phyloP scores from a whole-genome alignment of 2,329 filamentous ascomycete genomes.

The Didymella sp. region DNA sequence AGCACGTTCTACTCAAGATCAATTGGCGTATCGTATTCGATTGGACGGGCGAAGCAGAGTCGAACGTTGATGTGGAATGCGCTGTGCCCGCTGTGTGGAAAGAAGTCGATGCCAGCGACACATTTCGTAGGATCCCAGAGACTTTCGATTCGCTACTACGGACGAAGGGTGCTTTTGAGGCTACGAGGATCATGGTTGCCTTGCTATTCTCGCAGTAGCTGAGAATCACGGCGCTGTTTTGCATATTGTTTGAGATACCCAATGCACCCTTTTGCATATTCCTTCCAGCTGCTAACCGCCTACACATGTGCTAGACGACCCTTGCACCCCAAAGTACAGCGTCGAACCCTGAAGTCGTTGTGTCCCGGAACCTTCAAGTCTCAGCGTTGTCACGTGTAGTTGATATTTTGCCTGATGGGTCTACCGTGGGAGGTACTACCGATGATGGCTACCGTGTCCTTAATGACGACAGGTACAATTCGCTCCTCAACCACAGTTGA shows the following conservation, averaged over 20 bases:
- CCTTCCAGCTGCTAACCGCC: not conserved
- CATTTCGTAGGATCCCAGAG: constrained; percentile 64
- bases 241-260: constrained; percentile 12
- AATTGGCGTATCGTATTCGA: constrained; percentile 72
- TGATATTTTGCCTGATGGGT: no score
- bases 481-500: no score
- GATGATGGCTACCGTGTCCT: no score
- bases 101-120: constrained; percentile 63
- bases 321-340: no score
- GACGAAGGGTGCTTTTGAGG: constrained; percentile 62
- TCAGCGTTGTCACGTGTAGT: no score
- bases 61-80: constrained; percentile 61
- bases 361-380: no score
- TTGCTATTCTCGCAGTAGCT: constrained; percentile 54
- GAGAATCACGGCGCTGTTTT: not conserved
- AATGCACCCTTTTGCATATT: not conserved
- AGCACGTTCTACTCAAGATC: constrained; percentile 58
- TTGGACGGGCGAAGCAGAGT: constrained; percentile 75
- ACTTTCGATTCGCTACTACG: constrained; percentile 67
- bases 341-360: no score
- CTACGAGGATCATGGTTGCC: constrained; percentile 67
- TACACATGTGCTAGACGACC: no score
- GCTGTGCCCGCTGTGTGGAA: constrained; percentile 69
- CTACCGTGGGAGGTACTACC: no score
- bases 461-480: no score